Conservation (phyloP, 106 monocot genomes). For the Vanilla planifolia region DNA sequence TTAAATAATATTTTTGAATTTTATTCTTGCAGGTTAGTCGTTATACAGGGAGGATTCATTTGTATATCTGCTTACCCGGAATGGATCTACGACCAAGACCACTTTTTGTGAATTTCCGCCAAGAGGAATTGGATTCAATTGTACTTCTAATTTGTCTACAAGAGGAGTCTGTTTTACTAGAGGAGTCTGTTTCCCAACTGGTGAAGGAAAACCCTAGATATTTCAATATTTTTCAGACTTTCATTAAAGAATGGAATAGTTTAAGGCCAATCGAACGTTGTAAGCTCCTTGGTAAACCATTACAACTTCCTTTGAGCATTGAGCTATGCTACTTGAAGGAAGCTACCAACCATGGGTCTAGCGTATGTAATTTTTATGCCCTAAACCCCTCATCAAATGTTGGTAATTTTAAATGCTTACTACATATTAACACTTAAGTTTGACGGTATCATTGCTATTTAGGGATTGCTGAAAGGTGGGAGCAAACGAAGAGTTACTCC, state of each 20-base stretch:
- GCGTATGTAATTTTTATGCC: slow-evolving; percentile 34
- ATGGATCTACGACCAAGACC: slow-evolving; percentile 72
- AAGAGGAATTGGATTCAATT: slow-evolving; percentile 68
- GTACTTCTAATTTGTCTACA: slow-evolving; percentile 6
- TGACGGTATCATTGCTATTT: neutral
- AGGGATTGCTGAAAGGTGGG: slow-evolving; percentile 94
- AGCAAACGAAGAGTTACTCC: slow-evolving; percentile 82
- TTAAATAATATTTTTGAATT: neutral
- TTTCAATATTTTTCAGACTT: slow-evolving; percentile 37
- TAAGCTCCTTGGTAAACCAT: slow-evolving; percentile 81
- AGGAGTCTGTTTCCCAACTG: slow-evolving; percentile 17
- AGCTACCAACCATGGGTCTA: slow-evolving; percentile 50
- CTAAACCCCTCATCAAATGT: too few species aligned
- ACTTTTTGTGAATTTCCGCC: slow-evolving; percentile 73
- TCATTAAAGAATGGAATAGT: slow-evolving; percentile 74
- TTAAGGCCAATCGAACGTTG: slow-evolving; percentile 79
- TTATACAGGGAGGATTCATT: slow-evolving; percentile 80
- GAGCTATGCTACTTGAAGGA: slow-evolving; percentile 87
- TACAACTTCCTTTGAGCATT: slow-evolving; percentile 79
- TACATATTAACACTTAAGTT: neutral
- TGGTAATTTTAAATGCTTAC: too few species aligned
- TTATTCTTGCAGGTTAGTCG: slow-evolving; percentile 61
- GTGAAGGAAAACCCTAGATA: slow-evolving; percentile 49
- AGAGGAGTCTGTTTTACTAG: too few species aligned
- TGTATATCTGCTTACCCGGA: slow-evolving; percentile 63